Evolutionary conservation across 495 filamentous ascomycete genomes (phyloP).

Genomic region (Aspergillus bertholletiae): DNA sequence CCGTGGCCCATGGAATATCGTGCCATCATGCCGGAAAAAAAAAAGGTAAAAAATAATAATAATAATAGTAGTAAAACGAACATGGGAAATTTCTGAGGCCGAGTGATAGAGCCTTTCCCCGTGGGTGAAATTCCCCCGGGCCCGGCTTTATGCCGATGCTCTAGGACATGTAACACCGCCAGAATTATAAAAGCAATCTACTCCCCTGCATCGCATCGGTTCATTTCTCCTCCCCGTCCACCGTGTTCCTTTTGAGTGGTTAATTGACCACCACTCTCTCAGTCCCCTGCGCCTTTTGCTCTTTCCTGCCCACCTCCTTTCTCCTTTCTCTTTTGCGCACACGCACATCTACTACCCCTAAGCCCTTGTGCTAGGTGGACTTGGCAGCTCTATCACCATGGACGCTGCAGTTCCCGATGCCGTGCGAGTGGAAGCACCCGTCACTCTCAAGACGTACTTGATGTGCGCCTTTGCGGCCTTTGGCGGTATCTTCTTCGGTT

Average conservation of each 20-base stretch:
- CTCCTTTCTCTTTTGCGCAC: neutral
- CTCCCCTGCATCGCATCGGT: neutral
- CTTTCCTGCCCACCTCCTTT: neutral
- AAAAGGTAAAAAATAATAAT: neutral
- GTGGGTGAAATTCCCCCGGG: conserved; percentile 17
- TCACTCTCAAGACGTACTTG: conserved; percentile 59
- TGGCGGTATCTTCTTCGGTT: conserved; percentile 57
- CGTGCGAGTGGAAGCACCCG: conserved; percentile 54
- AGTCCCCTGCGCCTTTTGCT: neutral
- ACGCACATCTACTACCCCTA: neutral
- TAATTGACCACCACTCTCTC: neutral
- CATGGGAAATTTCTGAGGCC: conserved; percentile 7
- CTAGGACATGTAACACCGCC: neutral
- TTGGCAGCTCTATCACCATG: conserved; percentile 12
- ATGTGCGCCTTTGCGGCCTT: conserved; percentile 59
- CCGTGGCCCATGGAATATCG: neutral
- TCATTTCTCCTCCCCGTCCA: conserved; percentile 1
- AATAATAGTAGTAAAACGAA: no score
- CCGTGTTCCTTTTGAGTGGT: conserved; percentile 1
- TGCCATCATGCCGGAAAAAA: conserved; percentile 1
- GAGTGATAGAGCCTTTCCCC: conserved; percentile 10
- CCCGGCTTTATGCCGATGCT: conserved; percentile 10
- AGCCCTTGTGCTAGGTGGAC: neutral
- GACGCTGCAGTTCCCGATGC: conserved; percentile 8
- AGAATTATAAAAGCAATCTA: conserved; percentile 14